Evolutionary conservation across 2,329 filamentous ascomycete species (phyloP).

Genomic region (Fusarium sp.): DNA sequence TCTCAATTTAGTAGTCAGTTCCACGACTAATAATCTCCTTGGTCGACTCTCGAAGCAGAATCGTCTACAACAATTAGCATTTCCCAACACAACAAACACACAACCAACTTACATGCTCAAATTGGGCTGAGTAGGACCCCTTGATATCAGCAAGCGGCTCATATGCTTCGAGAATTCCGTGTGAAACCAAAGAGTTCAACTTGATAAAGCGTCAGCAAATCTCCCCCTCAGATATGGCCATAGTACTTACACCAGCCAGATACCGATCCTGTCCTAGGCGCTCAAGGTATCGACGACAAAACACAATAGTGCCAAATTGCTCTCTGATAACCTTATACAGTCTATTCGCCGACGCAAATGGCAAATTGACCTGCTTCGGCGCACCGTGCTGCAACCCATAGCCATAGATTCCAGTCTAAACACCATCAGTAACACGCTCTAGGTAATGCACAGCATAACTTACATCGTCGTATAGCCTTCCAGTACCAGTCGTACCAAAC

Average conservation of each 20-base stretch:
- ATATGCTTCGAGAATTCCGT: slow-evolving; percentile 70
- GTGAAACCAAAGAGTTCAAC: slow-evolving; percentile 69
- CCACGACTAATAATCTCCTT: slow-evolving; percentile 68
- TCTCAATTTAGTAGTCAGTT: slow-evolving; percentile 60
- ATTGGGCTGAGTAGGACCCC: slow-evolving; percentile 74
- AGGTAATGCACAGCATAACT: slow-evolving; percentile 5
- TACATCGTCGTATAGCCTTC: slow-evolving; percentile 83
- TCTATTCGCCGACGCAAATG: slow-evolving; percentile 66
- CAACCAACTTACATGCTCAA: slow-evolving; percentile 63
- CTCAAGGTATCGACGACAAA: slow-evolving; percentile 73
- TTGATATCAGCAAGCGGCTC: slow-evolving; percentile 68
- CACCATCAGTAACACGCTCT: neutral
- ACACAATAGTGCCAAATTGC: slow-evolving; percentile 73
- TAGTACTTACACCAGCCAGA: slow-evolving; percentile 63
- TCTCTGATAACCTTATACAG: slow-evolving; percentile 70
- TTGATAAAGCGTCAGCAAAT: slow-evolving; percentile 47
- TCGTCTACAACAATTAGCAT: slow-evolving; percentile 55
- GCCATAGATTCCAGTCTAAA: slow-evolving; percentile 64
- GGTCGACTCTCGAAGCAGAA: slow-evolving; percentile 58
- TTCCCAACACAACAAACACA: rapidly evolving
- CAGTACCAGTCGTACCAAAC: slow-evolving; percentile 89
- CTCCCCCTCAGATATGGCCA: rapidly evolving
- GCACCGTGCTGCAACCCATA: slow-evolving; percentile 61
- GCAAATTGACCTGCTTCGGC: slow-evolving; percentile 53
- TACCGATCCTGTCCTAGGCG: slow-evolving; percentile 72